phyloP scores from a whole-genome alignment of 1,139 yeast genomes.

The Diutina rugosa region DNA sequence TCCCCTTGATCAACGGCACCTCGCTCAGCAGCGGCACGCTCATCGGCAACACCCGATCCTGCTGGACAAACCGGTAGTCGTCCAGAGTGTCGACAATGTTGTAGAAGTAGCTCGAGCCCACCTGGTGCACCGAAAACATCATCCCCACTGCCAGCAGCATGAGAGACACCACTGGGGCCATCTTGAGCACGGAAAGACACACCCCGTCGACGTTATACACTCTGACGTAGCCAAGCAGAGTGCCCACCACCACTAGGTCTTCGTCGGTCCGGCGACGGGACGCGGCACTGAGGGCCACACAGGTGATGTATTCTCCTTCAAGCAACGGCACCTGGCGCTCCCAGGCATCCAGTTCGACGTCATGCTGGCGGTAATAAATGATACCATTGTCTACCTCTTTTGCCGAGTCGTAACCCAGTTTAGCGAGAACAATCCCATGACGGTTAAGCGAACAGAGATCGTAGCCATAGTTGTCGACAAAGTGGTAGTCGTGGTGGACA shows the following conservation, averaged over 20 bases:
- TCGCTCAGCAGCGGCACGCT: constrained; percentile 7
- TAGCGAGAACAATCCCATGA: constrained; percentile 54
- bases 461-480: constrained; percentile 58
- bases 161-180: constrained; percentile 25
- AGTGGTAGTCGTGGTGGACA: constrained; percentile 72
- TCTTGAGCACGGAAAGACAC: constrained; percentile 25
- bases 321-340: constrained; percentile 25
- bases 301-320: constrained; percentile 21
- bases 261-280: not conserved
- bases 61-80: constrained; percentile 27
- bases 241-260: constrained; percentile 27
- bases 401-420: constrained; percentile 14
- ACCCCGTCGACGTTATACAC: constrained; percentile 29
- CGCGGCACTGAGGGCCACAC: constrained; percentile 17
- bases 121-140: constrained; percentile 22
- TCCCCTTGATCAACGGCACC: not conserved
- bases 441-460: constrained; percentile 68
- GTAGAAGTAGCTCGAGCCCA: constrained; percentile 19
- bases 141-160: constrained; percentile 20
- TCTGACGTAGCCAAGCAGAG: constrained; percentile 28
- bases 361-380: constrained; percentile 33
- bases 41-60: constrained; percentile 26
- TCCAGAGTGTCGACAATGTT: constrained; percentile 24
- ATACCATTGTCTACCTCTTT: constrained; percentile 14
- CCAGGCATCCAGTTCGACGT: constrained; percentile 31